Evolutionary conservation across 345 rosid genomes (phyloP).

Genomic region (Salix dunnii): DNA sequence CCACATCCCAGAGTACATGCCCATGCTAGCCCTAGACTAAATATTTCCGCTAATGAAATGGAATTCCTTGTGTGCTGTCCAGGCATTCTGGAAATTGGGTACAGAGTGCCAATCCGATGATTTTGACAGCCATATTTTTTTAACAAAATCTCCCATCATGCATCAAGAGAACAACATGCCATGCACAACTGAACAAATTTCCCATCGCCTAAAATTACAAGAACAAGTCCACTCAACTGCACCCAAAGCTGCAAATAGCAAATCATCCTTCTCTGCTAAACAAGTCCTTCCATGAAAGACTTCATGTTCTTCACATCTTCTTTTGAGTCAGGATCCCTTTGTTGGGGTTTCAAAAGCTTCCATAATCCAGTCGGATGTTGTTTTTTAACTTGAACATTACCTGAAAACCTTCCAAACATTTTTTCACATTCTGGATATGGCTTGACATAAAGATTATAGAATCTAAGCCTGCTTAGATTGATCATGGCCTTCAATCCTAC

Average conservation of each 20-base stretch:
- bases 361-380: conserved; percentile 62
- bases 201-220: neutral
- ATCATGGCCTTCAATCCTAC: conserved; percentile 63
- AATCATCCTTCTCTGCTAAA: conserved; percentile 21
- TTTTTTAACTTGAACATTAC: conserved; percentile 23
- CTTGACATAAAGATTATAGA: conserved; percentile 74
- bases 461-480: conserved; percentile 63
- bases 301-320: conserved; percentile 60
- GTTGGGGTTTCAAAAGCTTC: conserved; percentile 57
- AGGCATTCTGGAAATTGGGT: neutral
- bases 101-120: neutral
- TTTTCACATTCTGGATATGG: conserved; percentile 86
- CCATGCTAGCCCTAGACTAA: neutral
- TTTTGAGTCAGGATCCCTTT: conserved; percentile 36
- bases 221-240: neutral
- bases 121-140: neutral
- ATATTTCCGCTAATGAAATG: neutral
- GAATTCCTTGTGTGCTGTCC: neutral
- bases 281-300: conserved; percentile 51
- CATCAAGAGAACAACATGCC: neutral
- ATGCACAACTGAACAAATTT: neutral
- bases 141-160: neutral
- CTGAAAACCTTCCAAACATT: conserved; percentile 56
- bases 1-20: neutral
- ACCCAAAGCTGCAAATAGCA: neutral